phyloP scores from a whole-genome alignment of 129 eudicot species.

The Artemisia argyi region DNA sequence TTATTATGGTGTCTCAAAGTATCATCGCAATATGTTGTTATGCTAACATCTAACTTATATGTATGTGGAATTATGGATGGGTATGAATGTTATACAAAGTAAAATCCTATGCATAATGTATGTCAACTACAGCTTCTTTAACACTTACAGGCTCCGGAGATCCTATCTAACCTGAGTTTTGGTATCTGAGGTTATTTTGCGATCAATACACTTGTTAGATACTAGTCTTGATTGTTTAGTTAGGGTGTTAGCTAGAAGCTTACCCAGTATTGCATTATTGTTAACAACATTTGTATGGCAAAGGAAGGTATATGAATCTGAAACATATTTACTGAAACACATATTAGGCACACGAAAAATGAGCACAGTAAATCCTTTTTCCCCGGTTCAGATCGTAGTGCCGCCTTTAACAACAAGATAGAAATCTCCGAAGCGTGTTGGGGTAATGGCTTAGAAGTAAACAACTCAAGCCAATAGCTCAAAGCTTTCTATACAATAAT shows the following conservation, averaged over 20 bases:
- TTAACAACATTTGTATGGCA: conserved; percentile 6
- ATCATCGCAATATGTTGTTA: neutral
- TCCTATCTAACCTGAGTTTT: conserved; percentile 1
- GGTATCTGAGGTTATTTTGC: conserved; percentile 2
- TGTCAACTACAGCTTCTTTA: conserved; percentile 1
- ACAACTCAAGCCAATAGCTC: conserved; percentile 2
- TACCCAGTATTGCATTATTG: neutral
- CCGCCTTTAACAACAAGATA: no score
- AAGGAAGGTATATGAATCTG: conserved; percentile 2
- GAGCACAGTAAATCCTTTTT: no score
- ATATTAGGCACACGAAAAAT: neutral
- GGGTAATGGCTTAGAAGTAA: conserved; percentile 4
- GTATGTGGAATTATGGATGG: neutral
- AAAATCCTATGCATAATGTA: neutral
- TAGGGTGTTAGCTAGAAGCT: conserved; percentile 12
- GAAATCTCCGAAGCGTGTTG: neutral
- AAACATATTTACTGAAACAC: no score
- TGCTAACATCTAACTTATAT: conserved; percentile 14
- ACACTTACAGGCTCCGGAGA: conserved; percentile 9
- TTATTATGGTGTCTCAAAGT: neutral
- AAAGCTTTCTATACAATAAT: conserved; percentile 7
- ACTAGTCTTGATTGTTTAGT: conserved; percentile 12
- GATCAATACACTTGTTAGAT: conserved; percentile 4
- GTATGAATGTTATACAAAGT: conserved; percentile 5
- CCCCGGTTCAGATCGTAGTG: no score